Base-by-base conservation (phyloP, 169 alveolate genomes). In the Cryptosporidium tyzzeri region DNA sequence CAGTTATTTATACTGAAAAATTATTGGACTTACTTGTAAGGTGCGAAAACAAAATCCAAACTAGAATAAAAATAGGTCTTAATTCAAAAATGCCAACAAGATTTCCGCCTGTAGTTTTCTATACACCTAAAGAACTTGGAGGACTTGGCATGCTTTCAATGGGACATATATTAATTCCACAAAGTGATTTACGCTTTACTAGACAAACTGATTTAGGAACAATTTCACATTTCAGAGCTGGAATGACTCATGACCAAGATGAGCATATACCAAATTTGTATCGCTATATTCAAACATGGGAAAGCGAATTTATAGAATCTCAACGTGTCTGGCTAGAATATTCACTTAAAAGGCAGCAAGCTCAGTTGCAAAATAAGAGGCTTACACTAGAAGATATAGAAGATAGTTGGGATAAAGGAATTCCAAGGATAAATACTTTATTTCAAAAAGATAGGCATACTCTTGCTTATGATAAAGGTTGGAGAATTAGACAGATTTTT, bases 111-210 rank as follows among this genome's bases (percentile, higher is more conserved):
- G 99, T 99, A 39, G 99, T 99, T 21, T 99, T 99, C 93, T 99
- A 99, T 94, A 99, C 99, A 14, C 99, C 99, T 31, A 98, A 99
- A 94, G 99, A 99, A 93, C 95, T 99, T 85, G 99, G 99, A 12
- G 99, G 99, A 1, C 92, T 99, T 53, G 99, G 99, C 21, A 99
- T 99, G 99, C 96, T 98, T 44, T 97, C 99, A 3, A 98, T 99
- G 99, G 99, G 99, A 0, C 99, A 99, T 93, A 99, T 99, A 70
- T 93, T 99, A 69, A 99, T 99, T 26, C 99, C 99, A n/a, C 99
- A 98, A 94, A 94, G 98, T 50, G 99, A 99, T 91, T 91, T 98
- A 92, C 96, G 99, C 71, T 98, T 95, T 91, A 95, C 97, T 65
- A 96, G 96, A 91, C 99, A 99, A 92, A 98, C 99, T 1, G 99